Evolutionary conservation across 1,284 basidiomycete species (phyloP), one percentile per base, ranked within the genome.

Genomic region (Pascua sp.): DNA sequence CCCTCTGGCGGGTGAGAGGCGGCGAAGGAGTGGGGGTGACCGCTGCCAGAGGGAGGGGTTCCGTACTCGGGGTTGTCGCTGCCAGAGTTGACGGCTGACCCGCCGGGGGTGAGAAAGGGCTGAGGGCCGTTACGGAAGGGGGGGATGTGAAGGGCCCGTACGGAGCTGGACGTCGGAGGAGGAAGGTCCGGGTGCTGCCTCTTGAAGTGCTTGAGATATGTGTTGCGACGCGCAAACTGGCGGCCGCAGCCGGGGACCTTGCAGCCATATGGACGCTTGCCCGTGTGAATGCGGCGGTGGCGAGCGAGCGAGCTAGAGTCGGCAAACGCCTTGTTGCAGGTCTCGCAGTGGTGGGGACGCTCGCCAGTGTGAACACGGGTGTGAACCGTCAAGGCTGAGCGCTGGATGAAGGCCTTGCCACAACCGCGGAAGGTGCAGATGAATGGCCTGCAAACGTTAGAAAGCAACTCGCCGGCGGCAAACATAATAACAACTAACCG

Each of bases 241-340:
- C 69, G 65, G 40, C 57, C 61, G 53, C 72, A 74, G 12, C 63
- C 70, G 0, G 56, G 51, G 2, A 69, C 66, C 44, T 63, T 62
- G 56, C 73, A 76, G 2, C 59, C 62, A 49, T 76, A 76, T 0
- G 73, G 73, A 15, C 73, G 66, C 53, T 68, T 69, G 8, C 71
- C 71, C 15, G 71, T 71, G 62, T 83, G 82, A 11, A 80, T 80
- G 12, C 81, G 75, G 4, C 82, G 78, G 61, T 84, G 83, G 11
- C 83, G 78, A 16, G 82, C 82, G 12, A 84, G 75, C 9, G 81
- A 83, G 59, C 77, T 79, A 9, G 82, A 83, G 65, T 84, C 83
- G 51, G 78, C 78, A 68, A 84, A 84, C 8, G 80, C 76, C 66
- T 82, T 82, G 45, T 69, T 51, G 68, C 80, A 82, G 9, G 67